phyloP scores from a whole-genome alignment of 2,329 filamentous ascomycete genomes.

The Diaporthe batatas region DNA sequence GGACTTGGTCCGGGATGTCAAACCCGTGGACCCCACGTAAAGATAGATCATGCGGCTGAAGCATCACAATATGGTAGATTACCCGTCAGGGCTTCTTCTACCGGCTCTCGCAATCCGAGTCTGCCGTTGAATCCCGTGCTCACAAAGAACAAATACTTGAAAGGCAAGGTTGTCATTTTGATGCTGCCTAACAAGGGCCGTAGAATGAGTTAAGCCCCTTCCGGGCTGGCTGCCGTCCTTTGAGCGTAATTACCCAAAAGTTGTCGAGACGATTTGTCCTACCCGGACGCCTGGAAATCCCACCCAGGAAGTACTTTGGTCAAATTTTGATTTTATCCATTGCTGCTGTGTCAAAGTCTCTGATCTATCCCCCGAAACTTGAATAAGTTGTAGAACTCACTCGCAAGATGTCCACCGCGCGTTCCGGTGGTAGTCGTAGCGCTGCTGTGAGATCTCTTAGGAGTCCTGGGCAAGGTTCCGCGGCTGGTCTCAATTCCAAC shows the following conservation, averaged over 20 bases:
- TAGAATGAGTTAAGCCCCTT: not conserved
- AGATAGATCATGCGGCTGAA: too few relatives aligned
- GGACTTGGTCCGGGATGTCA: not conserved
- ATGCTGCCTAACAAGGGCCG: not conserved
- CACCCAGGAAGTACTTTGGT: not conserved
- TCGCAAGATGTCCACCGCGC: not conserved
- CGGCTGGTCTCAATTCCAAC: not conserved
- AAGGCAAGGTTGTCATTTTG: not conserved
- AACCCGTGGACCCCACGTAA: too few relatives aligned
- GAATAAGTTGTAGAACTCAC: not conserved
- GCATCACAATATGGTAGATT: too few relatives aligned
- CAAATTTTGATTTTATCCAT: not conserved
- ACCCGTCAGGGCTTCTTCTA: too few relatives aligned
- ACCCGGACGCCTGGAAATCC: not conserved
- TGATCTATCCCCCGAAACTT: not conserved
- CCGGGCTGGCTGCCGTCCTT: not conserved
- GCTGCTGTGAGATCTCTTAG: not conserved
- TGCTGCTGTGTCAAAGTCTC: not conserved
- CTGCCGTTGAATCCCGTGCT: conserved; percentile 61
- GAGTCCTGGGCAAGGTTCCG: not conserved
- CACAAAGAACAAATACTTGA: not conserved
- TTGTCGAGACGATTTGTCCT: not conserved
- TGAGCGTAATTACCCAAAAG: not conserved
- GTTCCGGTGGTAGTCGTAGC: not conserved
- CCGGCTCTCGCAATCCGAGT: conserved; percentile 71